Percentiles rank a stretch among this genome's conserved stretches.
phyloP scores from a whole-genome alignment of 177 flowering plant genomes.

The Tripterygium wilfordii region DNA sequence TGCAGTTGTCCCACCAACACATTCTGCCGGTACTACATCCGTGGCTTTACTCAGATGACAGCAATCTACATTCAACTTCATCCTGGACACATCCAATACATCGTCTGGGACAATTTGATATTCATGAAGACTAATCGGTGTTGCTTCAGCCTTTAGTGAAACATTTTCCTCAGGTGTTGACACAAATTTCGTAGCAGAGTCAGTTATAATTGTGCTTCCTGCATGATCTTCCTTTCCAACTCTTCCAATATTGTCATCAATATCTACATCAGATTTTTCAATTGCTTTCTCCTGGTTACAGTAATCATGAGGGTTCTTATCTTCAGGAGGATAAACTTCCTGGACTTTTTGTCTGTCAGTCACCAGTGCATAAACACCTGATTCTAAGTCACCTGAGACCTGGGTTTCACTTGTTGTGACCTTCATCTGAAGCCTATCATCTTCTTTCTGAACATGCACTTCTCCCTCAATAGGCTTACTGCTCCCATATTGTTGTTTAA shows the following conservation, averaged over 20 bases:
- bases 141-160: neutral
- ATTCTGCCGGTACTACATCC: constrained; percentile 4
- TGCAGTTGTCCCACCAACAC: constrained; percentile 6
- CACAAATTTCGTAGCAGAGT: no score
- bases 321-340: constrained; percentile 12
- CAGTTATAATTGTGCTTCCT: neutral
- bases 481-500: constrained; percentile 4
- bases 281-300: neutral
- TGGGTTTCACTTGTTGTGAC: constrained; percentile 1
- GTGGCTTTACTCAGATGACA: constrained; percentile 4
- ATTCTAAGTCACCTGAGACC: constrained; percentile 6
- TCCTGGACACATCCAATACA: constrained; percentile 2
- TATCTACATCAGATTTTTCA: neutral
- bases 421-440: constrained; percentile 11
- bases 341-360: constrained; percentile 10
- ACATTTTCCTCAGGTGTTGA: constrained; percentile 3
- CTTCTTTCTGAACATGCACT: constrained; percentile 10
- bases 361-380: constrained; percentile 1
- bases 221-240: constrained; percentile 5
- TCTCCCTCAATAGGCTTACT: constrained; percentile 9
- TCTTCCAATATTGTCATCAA: constrained; percentile 1
- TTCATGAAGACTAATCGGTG: constrained; percentile 2
- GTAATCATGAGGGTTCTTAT: constrained; percentile 8
- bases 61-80: constrained; percentile 8
- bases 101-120: constrained; percentile 3